Percentiles rank a stretch among this genome's conserved stretches.
phyloP scores from a whole-genome alignment of 2,329 filamentous ascomycete species.

The Teratosphaeria destructans region DNA sequence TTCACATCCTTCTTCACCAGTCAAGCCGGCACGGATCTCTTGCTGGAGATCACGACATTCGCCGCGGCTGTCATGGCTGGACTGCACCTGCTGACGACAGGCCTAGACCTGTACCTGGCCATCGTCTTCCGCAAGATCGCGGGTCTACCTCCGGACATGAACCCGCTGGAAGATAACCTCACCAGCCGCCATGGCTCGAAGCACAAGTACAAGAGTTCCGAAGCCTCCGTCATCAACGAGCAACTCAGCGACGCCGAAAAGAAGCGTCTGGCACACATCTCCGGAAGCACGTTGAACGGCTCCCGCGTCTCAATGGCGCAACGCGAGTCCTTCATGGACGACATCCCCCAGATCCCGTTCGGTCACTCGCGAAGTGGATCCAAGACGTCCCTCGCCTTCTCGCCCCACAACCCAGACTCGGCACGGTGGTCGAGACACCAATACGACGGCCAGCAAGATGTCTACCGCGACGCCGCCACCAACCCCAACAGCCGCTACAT shows the following conservation, averaged over 20 bases:
- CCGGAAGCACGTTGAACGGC: conserved; percentile 33
- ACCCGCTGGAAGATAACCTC: conserved; percentile 77
- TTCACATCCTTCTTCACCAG: conserved; percentile 63
- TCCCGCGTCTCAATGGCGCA: conserved; percentile 29
- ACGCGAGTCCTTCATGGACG: conserved; percentile 11
- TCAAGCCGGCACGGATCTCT: conserved; percentile 46
- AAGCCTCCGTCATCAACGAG: conserved; percentile 37
- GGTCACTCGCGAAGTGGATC: conserved; percentile 64
- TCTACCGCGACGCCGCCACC: conserved; percentile 24
- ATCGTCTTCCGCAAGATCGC: conserved; percentile 74
- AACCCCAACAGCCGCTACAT: conserved; percentile 26
- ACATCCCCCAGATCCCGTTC: conserved; percentile 56
- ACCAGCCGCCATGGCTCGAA: conserved; percentile 47
- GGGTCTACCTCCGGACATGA: conserved; percentile 82
- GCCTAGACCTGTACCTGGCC: conserved; percentile 63
- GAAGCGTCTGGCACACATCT: conserved; percentile 48
- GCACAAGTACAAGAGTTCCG: conserved; percentile 66
- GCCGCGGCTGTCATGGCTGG: conserved; percentile 52
- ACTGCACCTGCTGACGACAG: conserved; percentile 60
- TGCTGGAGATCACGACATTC: conserved; percentile 55
- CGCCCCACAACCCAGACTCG: conserved; percentile 38
- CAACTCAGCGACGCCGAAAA: conserved; percentile 11
- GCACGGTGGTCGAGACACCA: conserved; percentile 46
- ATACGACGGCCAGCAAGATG: conserved; percentile 38
- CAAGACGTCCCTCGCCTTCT: conserved; percentile 45